Conservation (phyloP, 2,329 filamentous ascomycete species). For the Colletotrichum horii region DNA sequence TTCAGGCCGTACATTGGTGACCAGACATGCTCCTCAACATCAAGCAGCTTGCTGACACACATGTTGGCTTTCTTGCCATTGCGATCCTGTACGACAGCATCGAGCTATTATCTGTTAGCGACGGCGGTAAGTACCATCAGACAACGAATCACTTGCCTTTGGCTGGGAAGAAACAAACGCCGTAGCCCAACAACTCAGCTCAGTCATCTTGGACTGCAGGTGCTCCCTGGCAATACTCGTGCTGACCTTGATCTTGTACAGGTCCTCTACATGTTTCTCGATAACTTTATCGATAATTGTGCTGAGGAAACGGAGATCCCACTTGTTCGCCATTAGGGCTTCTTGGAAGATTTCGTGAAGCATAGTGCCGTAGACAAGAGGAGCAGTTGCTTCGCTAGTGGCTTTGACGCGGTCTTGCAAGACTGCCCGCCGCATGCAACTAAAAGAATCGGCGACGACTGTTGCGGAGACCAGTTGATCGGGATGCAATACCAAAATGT, state of each 20-base stretch:
- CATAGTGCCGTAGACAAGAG: conserved; percentile 90
- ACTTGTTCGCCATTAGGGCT: conserved; percentile 81
- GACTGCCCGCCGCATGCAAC: conserved; percentile 87
- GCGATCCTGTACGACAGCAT: conserved; percentile 16
- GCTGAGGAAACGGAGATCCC: conserved; percentile 73
- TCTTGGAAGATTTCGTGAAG: conserved; percentile 96
- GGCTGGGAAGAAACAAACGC: conserved; percentile 78
- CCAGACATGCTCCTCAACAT: conserved; percentile 98
- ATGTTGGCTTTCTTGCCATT: conserved; percentile 67
- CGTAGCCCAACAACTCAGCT: conserved; percentile 82
- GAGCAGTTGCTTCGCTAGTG: conserved; percentile 77
- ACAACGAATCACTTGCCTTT: conserved; percentile 51
- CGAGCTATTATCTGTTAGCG: conserved; percentile 31
- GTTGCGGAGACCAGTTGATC: conserved; percentile 96
- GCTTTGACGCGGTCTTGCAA: conserved; percentile 95
- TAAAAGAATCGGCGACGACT: conserved; percentile 94
- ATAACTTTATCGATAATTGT: conserved; percentile 71
- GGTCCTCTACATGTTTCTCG: conserved; percentile 82
- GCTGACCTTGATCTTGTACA: conserved; percentile 85
- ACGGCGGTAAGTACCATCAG: neutral
- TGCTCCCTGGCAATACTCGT: conserved; percentile 77
- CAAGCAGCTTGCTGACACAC: conserved; percentile 90
- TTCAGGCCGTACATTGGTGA: conserved; percentile 97
- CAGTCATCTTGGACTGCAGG: conserved; percentile 81
- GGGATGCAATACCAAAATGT: conserved; percentile 90